These are phyloP conservation scores for Verticillium klebahnii DNA, from an alignment of 2,329 filamentous ascomycete genomes.

Conservation along the genomic window DNA sequence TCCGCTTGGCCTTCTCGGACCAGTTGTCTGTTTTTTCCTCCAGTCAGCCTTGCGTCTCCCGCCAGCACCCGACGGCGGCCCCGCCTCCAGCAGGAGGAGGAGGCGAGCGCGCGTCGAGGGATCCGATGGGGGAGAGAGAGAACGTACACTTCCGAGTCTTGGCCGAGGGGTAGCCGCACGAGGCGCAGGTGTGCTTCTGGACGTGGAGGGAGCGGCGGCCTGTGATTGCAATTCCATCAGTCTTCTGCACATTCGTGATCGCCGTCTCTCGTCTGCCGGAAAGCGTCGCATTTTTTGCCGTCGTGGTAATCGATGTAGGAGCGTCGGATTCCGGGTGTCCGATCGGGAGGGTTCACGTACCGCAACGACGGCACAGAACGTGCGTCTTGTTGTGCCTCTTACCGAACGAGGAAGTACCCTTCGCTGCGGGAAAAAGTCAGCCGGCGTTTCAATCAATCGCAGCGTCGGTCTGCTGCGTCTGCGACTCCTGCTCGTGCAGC, in stretches of 20 bases:
- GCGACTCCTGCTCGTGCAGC: constrained; percentile 3
- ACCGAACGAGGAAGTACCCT: constrained; percentile 55
- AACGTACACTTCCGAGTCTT: constrained; percentile 98
- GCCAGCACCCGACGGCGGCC: background rate
- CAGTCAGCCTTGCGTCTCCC: background rate
- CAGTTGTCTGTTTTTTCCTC: constrained; percentile 74
- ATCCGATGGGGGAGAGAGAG: constrained; percentile 1
- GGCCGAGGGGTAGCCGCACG: constrained; percentile 94
- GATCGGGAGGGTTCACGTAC: constrained; percentile 54
- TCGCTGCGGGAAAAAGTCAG: constrained; percentile 35
- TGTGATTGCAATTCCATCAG: constrained; percentile 29
- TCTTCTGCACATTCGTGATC: background rate
- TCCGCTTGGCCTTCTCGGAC: constrained; percentile 99
- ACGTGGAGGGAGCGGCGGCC: constrained; percentile 97
- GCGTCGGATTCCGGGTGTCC: background rate
- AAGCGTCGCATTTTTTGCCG: background rate
- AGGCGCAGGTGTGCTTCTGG: constrained; percentile 97
- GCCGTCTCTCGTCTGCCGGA: background rate
- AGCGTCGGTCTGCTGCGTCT: background rate
- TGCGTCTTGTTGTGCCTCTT: constrained; percentile 95
- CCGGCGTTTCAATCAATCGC: background rate
- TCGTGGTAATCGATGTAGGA: background rate
- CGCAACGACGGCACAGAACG: constrained; percentile 97
- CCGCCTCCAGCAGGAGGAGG: background rate
- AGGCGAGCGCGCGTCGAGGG: background rate